Evolutionary conservation across 163 green algal genomes (phyloP), one percentile per base, ranked within the genome.

Genomic region (Chloromonas sp.): DNA sequence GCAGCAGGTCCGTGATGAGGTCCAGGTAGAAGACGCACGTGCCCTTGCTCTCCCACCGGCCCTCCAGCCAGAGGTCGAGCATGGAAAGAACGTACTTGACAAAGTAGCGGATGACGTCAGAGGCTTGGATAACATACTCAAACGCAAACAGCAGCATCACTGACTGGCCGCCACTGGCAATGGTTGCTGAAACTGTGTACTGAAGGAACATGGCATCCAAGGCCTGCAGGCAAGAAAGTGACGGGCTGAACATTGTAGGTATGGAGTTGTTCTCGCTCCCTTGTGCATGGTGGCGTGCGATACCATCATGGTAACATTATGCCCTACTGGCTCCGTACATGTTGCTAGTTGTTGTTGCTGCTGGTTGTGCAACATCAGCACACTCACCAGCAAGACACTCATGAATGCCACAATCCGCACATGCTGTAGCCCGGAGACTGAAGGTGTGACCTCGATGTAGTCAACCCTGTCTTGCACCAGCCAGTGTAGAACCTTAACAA

Each of bases 121-220:
- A 93, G 0, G 89, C 89, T 84, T 93, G 92, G 86, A 98, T 96
- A 79, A 96, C 93, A 87, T 97, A 98, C 90, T 99, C 97, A 87
- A 99, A 99, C 0, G 95, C 96, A 85, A 99, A 99, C 59, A 99
- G 94, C 66, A 99, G 90, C 87, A 98, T 91, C 15, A 98, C 94
- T n/a, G 87, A 94, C 77, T 96, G 92, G 11, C 94, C 94, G 13
- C 89, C 91, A 8, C 74, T 85, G 8, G 85, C 76, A 60, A 98
- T 87, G 2, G 94, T 96, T 60, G 91, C 88, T 13, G 78, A 70
- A n/a, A 98, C 89, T 0, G 94, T 95, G 86, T 95, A 95, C 61
- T 96, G 89, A 60, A 99, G 89, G 85, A 98, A 96, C 0, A 89
- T 14, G 2, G 87, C 70, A 87, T 99, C 97, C 2, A 98, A 79